Evolutionary conservation across 2,329 filamentous ascomycete genomes (phyloP).

Genomic region (Calonectria pseudoturangicola): DNA sequence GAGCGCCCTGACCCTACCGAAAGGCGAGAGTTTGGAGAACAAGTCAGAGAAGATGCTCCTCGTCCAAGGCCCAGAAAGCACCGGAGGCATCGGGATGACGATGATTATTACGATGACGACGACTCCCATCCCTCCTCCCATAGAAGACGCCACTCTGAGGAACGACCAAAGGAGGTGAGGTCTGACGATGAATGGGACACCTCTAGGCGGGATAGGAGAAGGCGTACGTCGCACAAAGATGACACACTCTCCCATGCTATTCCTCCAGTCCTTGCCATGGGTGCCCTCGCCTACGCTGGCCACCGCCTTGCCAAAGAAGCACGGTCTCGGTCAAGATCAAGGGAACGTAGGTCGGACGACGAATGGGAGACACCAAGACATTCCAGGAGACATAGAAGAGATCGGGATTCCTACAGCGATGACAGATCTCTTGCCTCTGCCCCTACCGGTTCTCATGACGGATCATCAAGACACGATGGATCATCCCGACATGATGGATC

Average conservation of each 20-base stretch:
- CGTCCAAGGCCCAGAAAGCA: conserved; percentile 60
- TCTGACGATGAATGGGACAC: conserved; percentile 36
- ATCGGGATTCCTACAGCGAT: conserved; percentile 23
- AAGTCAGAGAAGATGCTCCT: conserved; percentile 54
- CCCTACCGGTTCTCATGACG: not conserved
- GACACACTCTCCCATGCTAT: conserved; percentile 32
- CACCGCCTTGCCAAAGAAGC: conserved; percentile 21
- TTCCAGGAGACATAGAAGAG: conserved; percentile 52
- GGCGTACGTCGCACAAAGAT: conserved; percentile 34
- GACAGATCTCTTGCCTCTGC: conserved; percentile 29
- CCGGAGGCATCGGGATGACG: conserved; percentile 54
- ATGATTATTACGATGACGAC: conserved; percentile 55
- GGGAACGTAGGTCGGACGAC: conserved; percentile 47
- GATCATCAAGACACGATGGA: not conserved
- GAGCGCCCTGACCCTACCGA: conserved; percentile 43
- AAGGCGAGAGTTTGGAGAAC: conserved; percentile 46
- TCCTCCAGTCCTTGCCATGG: conserved; percentile 46
- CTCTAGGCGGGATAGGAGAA: conserved; percentile 40
- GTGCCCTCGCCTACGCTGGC: conserved; percentile 39
- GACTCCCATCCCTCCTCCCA: conserved; percentile 45
- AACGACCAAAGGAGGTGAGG: conserved; percentile 40
- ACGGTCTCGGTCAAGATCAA: conserved; percentile 32
- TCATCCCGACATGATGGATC: conserved; percentile 50
- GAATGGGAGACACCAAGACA: conserved; percentile 56
- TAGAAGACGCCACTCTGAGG: conserved; percentile 47